Conservation (phyloP, 768 basidiomycete species). For the Pholiota molesta region DNA sequence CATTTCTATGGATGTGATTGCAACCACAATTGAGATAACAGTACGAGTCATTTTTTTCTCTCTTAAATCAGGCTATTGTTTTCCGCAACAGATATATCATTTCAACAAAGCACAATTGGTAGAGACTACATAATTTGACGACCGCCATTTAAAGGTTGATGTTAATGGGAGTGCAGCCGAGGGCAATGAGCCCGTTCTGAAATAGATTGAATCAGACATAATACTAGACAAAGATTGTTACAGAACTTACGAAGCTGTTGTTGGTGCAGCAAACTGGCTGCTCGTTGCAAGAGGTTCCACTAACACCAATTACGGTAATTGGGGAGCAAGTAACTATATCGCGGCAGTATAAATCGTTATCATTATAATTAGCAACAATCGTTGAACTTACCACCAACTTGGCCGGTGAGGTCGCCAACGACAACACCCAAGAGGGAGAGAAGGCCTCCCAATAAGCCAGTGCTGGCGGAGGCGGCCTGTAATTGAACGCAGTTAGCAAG, state of each 20-base stretch:
- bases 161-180: constrained; percentile 35
- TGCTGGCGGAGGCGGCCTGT: constrained; percentile 21
- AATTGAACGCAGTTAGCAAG: not conserved
- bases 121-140: not conserved
- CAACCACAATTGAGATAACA: too few species aligned
- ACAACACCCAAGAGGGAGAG: constrained; percentile 32
- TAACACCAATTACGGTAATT: constrained; percentile 27
- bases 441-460: constrained; percentile 13
- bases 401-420: constrained; percentile 19
- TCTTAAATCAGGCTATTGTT: too few species aligned
- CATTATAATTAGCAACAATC: not conserved
- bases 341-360: not conserved
- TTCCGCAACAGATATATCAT: not conserved
- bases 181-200: constrained; percentile 29
- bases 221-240: not conserved
- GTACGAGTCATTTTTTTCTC: too few species aligned
- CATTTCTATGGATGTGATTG: too few species aligned
- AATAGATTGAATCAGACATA: constrained; percentile 2
- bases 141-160: constrained; percentile 21
- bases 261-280: constrained; percentile 34
- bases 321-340: constrained; percentile 31
- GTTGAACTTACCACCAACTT: constrained; percentile 18
- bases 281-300: constrained; percentile 25
- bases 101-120: not conserved
- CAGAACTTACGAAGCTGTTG: constrained; percentile 26